Percentiles rank a stretch among this genome's conserved stretches.
phyloP scores from a whole-genome alignment of 306 rosid species.

The Prunus persica region Prunus_persica_NCBIv2 NC_034014.1:28504001-28504500 shows the following conservation, averaged over 20 bases:
- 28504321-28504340: conserved; percentile 33
- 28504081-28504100: not conserved
- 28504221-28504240: conserved; percentile 1
- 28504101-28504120: too few relatives aligned
- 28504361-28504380: conserved; percentile 87
- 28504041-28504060: not conserved
- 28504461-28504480: conserved; percentile 82
- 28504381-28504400: conserved; percentile 66
- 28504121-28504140: not conserved
- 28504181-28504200: not conserved
- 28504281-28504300: not conserved
- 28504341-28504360: conserved; percentile 48
- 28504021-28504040: too few relatives aligned
- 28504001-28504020: too few relatives aligned
- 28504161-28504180: not conserved
- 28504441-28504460: conserved; percentile 86
- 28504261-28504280: not conserved
- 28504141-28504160: not conserved
- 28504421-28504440: conserved; percentile 73
- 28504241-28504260: not conserved
- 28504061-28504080: too few relatives aligned
- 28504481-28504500: conserved; percentile 88
- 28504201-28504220: not conserved
- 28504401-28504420: conserved; percentile 65
- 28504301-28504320: not conserved